These are phyloP conservation scores for Paecilomyces fulvus DNA, from an alignment of 2,329 filamentous ascomycete species.

Conservation along the genomic window DNA sequence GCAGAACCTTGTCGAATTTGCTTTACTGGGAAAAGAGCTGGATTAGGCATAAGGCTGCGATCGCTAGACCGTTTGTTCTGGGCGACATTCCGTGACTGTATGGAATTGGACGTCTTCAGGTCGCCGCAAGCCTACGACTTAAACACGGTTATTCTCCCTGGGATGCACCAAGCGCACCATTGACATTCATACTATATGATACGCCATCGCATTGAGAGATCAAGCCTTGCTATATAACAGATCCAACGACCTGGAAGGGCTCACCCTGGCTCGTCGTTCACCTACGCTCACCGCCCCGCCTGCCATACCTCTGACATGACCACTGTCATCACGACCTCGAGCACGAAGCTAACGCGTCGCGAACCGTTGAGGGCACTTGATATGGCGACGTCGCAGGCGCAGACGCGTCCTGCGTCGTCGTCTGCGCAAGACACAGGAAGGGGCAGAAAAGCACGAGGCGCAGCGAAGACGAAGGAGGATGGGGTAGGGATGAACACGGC, in stretches of 20 bases:
- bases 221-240: neutral
- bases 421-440: slow-evolving; percentile 17
- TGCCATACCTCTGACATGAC: slow-evolving; percentile 19
- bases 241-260: neutral
- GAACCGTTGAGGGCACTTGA: slow-evolving; percentile 27
- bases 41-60: neutral
- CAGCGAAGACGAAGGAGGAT: slow-evolving; percentile 25
- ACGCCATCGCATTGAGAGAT: neutral
- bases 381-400: slow-evolving; percentile 32
- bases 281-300: neutral
- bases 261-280: neutral
- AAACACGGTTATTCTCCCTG: neutral
- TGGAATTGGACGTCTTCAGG: neutral
- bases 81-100: neutral
- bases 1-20: neutral
- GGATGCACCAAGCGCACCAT: neutral
- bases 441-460: slow-evolving; percentile 24
- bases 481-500: slow-evolving; percentile 12
- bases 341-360: slow-evolving; percentile 27
- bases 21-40: neutral
- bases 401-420: slow-evolving; percentile 24
- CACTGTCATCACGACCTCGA: slow-evolving; percentile 27
- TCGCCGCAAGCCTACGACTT: neutral
- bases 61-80: neutral
- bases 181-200: neutral